Base-by-base conservation (phyloP, 2,329 filamentous ascomycete species). In the Alternaria triticimaculans region DNA sequence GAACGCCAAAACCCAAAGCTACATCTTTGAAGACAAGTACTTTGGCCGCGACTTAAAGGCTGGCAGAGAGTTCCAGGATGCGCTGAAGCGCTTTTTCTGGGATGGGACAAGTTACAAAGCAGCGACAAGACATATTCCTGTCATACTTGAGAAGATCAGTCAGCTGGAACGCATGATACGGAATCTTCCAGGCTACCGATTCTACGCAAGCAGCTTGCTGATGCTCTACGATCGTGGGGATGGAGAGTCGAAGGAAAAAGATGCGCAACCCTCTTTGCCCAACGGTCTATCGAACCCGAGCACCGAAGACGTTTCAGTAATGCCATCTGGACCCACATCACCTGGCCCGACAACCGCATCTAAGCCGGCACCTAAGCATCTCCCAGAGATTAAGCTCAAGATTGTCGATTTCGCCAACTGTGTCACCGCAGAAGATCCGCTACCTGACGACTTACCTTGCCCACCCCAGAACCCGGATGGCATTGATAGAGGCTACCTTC, bases 361-460 rank as follows among this genome's bases (percentile, higher is more conserved):
- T 4, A 69, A 58, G 12, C 45, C 68, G 10, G 58, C 64, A 11
- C 43, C 63, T n/a, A 72, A 71, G 49, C 78, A 76, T 37, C 72
- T 74, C 7, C 76, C 82, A 6, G 84, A 86, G 50, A 94, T 97
- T 76, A 92, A 97, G 79, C 90, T 99, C 82, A 97, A 97, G 81
- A 96, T 99, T 79, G 95, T 97, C 61, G 96, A 99, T 80, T 99
- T 99, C 82, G 96, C 96, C 67, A 99, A 99, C 78, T 97, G 95
- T 75, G 90, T 98, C 37, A 98, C 94, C 1, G 92, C 93, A 5
- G 91, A 96, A 69, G 94, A 97, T 73, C 78, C 82, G 54, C 74
- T 88, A 4, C 82, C 86, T 1, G 81, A 89, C 11, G 84, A 88
- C 63, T 81, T 84, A 2, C 82, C 84, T 18, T 97, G 95, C 72